These are phyloP conservation scores for Jatropha podagrica DNA, from an alignment of 441 rosid genomes.

Conservation along the genomic window DNA sequence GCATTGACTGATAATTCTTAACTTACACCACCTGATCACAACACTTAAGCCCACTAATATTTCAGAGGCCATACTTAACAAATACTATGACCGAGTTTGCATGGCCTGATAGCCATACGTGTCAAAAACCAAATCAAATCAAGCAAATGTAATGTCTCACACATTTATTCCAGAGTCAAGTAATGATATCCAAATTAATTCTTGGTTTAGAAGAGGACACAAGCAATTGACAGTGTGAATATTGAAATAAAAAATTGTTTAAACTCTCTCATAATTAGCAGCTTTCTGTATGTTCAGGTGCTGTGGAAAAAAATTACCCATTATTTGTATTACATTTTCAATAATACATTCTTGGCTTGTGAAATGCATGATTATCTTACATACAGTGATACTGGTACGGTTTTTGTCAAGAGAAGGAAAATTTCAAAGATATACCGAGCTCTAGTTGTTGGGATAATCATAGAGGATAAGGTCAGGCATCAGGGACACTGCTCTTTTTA, in stretches of 20 bases:
- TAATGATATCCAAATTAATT: not conserved
- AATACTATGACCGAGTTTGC: not conserved
- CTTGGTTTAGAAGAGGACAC: not conserved
- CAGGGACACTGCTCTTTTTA: not conserved
- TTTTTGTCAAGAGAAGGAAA: slow-evolving; percentile 41
- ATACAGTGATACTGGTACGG: slow-evolving; percentile 36
- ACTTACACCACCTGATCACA: not conserved
- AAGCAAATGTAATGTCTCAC: not conserved
- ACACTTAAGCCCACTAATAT: not conserved
- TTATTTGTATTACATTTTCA: not conserved
- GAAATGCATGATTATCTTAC: slow-evolving; percentile 17
- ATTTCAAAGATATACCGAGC: slow-evolving; percentile 81
- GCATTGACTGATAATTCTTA: not conserved
- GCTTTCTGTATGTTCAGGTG: not conserved
- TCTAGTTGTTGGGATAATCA: slow-evolving; percentile 61
- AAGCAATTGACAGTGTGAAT: not conserved
- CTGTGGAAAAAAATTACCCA: too few species aligned
- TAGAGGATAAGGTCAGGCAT: slow-evolving; percentile 57
- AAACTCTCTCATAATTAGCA: not conserved
- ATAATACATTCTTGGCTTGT: slow-evolving; percentile 11
- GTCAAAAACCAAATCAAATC: not conserved
- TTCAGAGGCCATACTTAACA: not conserved
- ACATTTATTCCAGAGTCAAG: not conserved
- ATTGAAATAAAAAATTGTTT: not conserved
- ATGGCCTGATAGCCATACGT: not conserved